Evolutionary conservation across 371 early-diverging fungal genomes (phyloP), one percentile per base, ranked within the genome.

Genomic region (Mucor indicus): DNA sequence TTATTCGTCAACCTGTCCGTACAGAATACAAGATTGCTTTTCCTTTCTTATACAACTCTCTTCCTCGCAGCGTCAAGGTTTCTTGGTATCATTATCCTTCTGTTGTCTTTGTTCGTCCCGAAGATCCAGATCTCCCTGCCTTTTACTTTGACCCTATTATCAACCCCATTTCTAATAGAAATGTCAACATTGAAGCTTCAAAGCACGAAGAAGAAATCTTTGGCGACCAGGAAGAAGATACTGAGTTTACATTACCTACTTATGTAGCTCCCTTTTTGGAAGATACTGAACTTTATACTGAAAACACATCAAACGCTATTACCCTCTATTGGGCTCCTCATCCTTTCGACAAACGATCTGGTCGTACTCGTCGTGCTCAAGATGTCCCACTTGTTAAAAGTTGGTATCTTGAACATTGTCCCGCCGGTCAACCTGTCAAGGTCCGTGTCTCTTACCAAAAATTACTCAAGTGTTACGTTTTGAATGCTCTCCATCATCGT

Each of bases 11-110:
- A 56, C 97, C 96, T 10, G 84, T 97, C 44, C 90, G 98, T 48
- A 94, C 98, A 20, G 99, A 98, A 74, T 98, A 98, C 83, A 94
- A 93, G 69, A 90, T 98, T 43, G 99, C 99, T 6, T 98, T 94
- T 74, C 99, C 99, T 32, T 94, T 89, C 72, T 76, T 98, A 44
- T 98, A 97, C 74, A 98, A 98, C 70, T 91, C 92, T 10, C 79
- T 93, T 30, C 98, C 98, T 13, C 90, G 98, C 32, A 81, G 91
- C 27, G 96, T 98, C 1, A 89, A 87, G 21, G 81, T 97, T 3
- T 80, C 92, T 4, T 87, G 89, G 87, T 98, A 98, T 64, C 98
- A 98, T 64, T 80, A 88, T 62, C 97, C 98, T 5, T 83, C 90
- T 0, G 86, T 90, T 29, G 92, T 94, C 8, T 94, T 86, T 64